Conservation (phyloP, 169 alveolate species). For the Eimeria acervulina region DNA sequence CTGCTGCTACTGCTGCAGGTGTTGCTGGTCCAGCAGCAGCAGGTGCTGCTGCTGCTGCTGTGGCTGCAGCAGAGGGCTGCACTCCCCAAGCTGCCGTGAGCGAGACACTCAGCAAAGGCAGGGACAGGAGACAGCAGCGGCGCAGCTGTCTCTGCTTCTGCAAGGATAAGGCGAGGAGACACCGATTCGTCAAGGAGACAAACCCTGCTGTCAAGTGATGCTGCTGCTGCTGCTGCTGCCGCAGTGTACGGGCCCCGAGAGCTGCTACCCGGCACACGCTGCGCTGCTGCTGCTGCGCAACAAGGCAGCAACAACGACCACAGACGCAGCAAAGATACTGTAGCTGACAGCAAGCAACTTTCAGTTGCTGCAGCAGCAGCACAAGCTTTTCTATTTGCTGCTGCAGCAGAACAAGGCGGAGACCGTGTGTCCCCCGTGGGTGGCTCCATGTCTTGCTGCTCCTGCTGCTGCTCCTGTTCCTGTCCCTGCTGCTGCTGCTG, state of each 20-base stretch:
- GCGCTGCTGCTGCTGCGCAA: slow-evolving; percentile 53
- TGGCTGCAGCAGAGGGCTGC: neutral
- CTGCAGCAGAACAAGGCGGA: neutral
- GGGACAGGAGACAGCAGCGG: slow-evolving; percentile 72
- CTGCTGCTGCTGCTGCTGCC: slow-evolving; percentile 62
- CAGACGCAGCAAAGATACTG: slow-evolving; percentile 47
- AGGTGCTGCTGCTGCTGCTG: neutral
- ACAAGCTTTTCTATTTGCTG: neutral
- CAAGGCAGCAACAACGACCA: slow-evolving; percentile 48
- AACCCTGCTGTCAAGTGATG: slow-evolving; percentile 35
- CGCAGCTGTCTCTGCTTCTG: slow-evolving; percentile 55
- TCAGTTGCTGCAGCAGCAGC: slow-evolving; percentile 54
- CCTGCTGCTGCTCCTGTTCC: neutral
- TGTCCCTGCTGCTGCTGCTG: neutral
- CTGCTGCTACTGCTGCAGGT: neutral
- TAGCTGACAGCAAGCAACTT: slow-evolving; percentile 10
- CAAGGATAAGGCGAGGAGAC: neutral
- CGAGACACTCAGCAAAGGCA: slow-evolving; percentile 33
- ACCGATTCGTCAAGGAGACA: neutral
- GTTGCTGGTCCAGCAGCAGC: neutral
- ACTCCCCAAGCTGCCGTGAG: neutral
- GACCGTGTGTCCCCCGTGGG: neutral
- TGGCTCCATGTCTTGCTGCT: neutral
- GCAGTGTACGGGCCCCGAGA: slow-evolving; percentile 36
- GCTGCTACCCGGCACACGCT: neutral